Evolutionary conservation across 208 protist species (phyloP), one percentile per base, ranked within the genome.

Genomic region (Herpetomonas samuelpessoai): DNA sequence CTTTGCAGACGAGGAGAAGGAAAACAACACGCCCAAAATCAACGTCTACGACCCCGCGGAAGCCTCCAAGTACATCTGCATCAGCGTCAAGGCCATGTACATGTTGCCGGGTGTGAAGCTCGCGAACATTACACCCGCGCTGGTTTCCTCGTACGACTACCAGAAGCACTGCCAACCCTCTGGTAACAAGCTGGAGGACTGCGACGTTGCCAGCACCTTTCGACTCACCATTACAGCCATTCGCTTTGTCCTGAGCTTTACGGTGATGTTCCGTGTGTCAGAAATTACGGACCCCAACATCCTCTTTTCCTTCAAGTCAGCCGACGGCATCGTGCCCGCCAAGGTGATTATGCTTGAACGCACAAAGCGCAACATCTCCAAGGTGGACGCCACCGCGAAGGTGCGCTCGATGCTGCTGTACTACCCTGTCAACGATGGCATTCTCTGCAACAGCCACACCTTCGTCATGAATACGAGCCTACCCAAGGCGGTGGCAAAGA

Each of bases 81-180:
- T 96, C 47, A 29, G 87, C 1, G 87, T 88, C 18, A 93, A 96
- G 71, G 75, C 86, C 12, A 94, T 96, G 86, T 93, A 96, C 74
- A 65, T 96, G 61, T 74, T 96, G 29, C 91, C 91, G 2, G 76
- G 83, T 16, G 66, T 88, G 29, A 56, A 63, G 25, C 27, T 89
- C 6, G 44, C 75, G 18, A 48, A 82, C 50, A 71, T 96, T 29
- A 86, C 74, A 14, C 68, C 81, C 19, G 68, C 74, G n/a, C 66
- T 91, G n/a, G 12, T 96, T 21, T 55, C 79, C 14, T 91, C 83
- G 18, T 22, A 79, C 24, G 81, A 93, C 31, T 96, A 92, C 62
- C 86, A 96, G 53, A 76, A 76, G 52, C 77, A 72, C 28, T 96
- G 91, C 58, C 87, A 96, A 68, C 83, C 84, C 12, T 62, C 71